These are phyloP conservation scores for Ustilago crameri DNA, from an alignment of 1,284 basidiomycete species.

Conservation along the genomic window DNA sequence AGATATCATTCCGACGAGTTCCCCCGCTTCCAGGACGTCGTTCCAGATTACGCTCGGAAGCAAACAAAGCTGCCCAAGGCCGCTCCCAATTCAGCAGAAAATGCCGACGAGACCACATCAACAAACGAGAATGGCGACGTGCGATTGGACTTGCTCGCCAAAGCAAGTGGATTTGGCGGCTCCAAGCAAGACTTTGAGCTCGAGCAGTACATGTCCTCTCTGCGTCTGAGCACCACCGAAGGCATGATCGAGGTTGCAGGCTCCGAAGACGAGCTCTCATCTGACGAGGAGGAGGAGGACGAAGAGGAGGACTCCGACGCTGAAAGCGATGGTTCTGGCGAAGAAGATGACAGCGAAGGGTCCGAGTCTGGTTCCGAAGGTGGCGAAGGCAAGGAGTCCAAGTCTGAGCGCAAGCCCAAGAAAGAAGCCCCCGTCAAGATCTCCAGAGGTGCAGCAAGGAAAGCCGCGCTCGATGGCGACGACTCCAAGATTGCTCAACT, in stretches of 20 bases:
- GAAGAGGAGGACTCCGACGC: conserved; percentile 4
- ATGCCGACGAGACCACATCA: conserved; percentile 4
- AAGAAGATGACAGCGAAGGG: conserved; percentile 16
- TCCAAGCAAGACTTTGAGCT: conserved; percentile 54
- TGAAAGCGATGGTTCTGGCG: conserved; percentile 15
- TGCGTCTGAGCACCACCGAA: conserved; percentile 42
- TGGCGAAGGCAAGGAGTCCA: conserved; percentile 71
- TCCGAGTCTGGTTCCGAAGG: conserved; percentile 76
- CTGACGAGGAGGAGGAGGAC: conserved; percentile 6
- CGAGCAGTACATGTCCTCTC: conserved; percentile 53
- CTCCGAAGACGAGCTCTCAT: conserved; percentile 8
- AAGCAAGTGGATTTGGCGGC: conserved; percentile 61
- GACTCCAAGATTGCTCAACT: conserved; percentile 46
- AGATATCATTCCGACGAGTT: conserved; percentile 89
- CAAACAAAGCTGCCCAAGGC: conserved; percentile 33
- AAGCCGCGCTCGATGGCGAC: conserved; percentile 29
- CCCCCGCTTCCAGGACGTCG: conserved; percentile 71
- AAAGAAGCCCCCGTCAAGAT: conserved; percentile 71
- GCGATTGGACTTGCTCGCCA: conserved; percentile 57
- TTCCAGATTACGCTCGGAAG: conserved; percentile 33
- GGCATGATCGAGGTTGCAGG: conserved; percentile 45
- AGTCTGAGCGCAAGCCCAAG: conserved; percentile 15
- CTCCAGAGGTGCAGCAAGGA: conserved; percentile 38
- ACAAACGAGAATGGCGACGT: conserved; percentile 12
- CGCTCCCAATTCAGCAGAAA: conserved; percentile 7